Evolutionary conservation across 1,284 basidiomycete genomes (phyloP), one percentile per base, ranked within the genome.

Genomic region (Boletus mariae): DNA sequence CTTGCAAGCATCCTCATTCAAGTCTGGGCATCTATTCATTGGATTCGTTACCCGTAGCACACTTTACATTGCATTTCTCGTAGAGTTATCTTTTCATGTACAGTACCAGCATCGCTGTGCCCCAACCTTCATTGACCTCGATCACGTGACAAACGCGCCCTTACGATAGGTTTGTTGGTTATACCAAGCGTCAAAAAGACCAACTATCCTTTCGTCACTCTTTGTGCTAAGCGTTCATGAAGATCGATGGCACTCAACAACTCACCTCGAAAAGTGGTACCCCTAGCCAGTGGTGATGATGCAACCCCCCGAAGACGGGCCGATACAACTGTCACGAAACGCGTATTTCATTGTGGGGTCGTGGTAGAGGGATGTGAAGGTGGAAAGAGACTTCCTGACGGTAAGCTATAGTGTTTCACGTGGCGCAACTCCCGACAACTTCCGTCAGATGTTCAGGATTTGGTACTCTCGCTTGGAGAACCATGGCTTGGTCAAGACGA

Each of bases 321-420:
- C 2, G 68, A 71, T 23, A 68, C 75, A n/a, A 66, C 68, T 40
- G 59, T 78, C 56, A 91, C 84, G 3, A 85, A 78, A 66, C 85
- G 89, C 65, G 84, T 83, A 29, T 92, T 91, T 70, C 89, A 85
- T 68, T 90, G 86, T 61, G 85, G 85, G 35, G 87, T 92, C 32
- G 88, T 92, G 20, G 85, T 92, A 28, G 89, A 92, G 69, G 86
- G 84, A 48, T 81, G 84, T 37, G 84, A 85, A 55, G 77, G 80
- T 61, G 85, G 84, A 2, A 78, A 75, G 59, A 77, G 80, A 56
- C 77, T 90, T 51, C 77, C 85, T 42, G 82, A 85, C 71, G 90
- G 89, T 86, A 61, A 54, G 75, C 71, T 17, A 11, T 6, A 5
- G 20, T 20, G 32, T 54, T 35, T 49, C 29, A 7, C 26, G 15